phyloP scores from a whole-genome alignment of 1,284 basidiomycete genomes.

The Paramarasmius palmivorus region DNA sequence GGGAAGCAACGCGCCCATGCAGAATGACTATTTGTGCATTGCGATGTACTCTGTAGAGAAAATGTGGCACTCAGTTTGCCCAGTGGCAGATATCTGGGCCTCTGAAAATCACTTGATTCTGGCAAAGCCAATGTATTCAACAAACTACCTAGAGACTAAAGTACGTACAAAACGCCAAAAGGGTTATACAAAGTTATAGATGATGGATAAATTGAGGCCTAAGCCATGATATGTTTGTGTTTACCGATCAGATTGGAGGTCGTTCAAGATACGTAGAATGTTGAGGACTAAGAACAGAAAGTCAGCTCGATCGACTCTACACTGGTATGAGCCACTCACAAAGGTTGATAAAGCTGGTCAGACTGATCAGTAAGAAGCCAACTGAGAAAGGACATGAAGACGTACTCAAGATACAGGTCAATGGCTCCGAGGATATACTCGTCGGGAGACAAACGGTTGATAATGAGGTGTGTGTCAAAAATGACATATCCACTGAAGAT shows the following conservation, averaged over 20 bases:
- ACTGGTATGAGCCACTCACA: constrained; percentile 46
- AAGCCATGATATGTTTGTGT: too few relatives aligned
- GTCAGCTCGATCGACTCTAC: constrained; percentile 12
- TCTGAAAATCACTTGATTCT: too few relatives aligned
- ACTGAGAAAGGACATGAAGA: constrained; percentile 21
- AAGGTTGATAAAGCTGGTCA: constrained; percentile 66
- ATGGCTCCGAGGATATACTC: constrained; percentile 88
- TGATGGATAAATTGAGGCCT: too few relatives aligned
- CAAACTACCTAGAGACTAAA: too few relatives aligned
- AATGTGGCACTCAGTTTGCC: too few relatives aligned
- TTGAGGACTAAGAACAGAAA: constrained; percentile 55
- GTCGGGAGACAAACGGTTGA: constrained; percentile 78
- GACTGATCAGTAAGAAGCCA: constrained; percentile 10
- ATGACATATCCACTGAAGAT: constrained; percentile 85
- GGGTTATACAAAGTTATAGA: too few relatives aligned
- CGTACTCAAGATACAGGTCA: constrained; percentile 84
- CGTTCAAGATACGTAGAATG: constrained; percentile 73
- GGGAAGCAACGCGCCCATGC: background rate
- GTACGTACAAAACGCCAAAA: too few relatives aligned
- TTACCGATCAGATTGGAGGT: constrained; percentile 44
- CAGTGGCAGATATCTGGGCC: too few relatives aligned
- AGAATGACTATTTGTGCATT: too few relatives aligned
- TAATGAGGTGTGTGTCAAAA: constrained; percentile 87
- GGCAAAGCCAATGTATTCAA: too few relatives aligned
- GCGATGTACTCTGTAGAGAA: too few relatives aligned